Percentiles rank a stretch among this genome's conserved stretches.
phyloP scores from a whole-genome alignment of 2,329 filamentous ascomycete species.

The Epichloe sibirici region DNA sequence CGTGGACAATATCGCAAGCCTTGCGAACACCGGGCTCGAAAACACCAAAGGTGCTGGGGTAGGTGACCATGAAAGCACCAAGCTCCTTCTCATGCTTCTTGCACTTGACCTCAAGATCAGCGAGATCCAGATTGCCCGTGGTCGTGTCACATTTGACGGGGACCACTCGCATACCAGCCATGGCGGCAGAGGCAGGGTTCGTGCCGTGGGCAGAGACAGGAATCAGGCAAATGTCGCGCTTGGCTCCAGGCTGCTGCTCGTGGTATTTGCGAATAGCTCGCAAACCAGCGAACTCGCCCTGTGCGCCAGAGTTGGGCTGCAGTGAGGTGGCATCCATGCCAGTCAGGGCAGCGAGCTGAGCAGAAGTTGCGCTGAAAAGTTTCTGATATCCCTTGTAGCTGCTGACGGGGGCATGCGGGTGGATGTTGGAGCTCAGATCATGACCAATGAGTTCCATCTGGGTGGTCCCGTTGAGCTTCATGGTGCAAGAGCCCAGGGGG shows the following conservation, averaged over 20 bases:
- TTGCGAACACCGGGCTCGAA: constrained; percentile 85
- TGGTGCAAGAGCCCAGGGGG: constrained; percentile 89
- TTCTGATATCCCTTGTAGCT: constrained; percentile 55
- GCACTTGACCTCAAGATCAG: constrained; percentile 77
- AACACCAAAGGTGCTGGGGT: constrained; percentile 88
- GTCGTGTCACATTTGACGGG: constrained; percentile 79
- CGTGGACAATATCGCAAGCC: constrained; percentile 74
- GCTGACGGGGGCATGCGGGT: constrained; percentile 61
- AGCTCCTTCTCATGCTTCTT: constrained; percentile 77
- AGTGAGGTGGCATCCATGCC: constrained; percentile 83
- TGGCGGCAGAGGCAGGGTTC: constrained; percentile 87
- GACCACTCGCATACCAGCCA: constrained; percentile 92
- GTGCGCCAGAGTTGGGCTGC: constrained; percentile 90
- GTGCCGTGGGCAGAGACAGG: constrained; percentile 92
- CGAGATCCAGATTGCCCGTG: constrained; percentile 82
- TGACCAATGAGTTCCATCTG: constrained; percentile 84
- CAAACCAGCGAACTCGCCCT: constrained; percentile 88
- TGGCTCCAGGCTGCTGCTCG: constrained; percentile 52
- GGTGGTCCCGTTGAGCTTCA: constrained; percentile 92
- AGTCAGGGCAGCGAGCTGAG: constrained; percentile 70
- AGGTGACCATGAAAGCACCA: constrained; percentile 92
- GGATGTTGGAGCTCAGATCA: constrained; percentile 63
- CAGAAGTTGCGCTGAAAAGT: constrained; percentile 61
- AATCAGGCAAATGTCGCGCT: constrained; percentile 85
- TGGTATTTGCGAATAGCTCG: constrained; percentile 79